These are phyloP conservation scores for Candida wancherniae DNA, from an alignment of 805 yeast genomes.

Conservation along the genomic window DNA sequence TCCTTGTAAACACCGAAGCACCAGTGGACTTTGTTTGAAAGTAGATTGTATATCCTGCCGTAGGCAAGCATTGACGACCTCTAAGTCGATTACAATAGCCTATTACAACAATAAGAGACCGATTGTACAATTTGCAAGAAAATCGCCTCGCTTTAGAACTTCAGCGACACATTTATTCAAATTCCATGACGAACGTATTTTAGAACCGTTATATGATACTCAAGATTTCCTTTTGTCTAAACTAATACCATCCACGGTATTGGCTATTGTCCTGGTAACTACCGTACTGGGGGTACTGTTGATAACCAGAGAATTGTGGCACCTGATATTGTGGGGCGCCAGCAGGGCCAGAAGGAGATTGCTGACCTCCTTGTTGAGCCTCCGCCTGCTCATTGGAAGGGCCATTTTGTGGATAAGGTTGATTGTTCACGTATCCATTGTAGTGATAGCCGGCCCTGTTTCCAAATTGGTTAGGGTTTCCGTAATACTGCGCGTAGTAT, in stretches of 20 bases:
- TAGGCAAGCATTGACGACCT: no score
- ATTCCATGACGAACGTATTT: no score
- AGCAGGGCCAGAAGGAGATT: conserved; percentile 13
- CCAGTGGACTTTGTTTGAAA: no score
- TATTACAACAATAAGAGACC: no score
- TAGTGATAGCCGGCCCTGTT: conserved; percentile 21
- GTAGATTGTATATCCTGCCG: no score
- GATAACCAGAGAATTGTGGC: conserved; percentile 44
- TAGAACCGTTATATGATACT: no score
- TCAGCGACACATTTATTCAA: no score
- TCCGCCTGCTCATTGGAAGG: conserved; percentile 16
- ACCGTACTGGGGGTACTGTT: conserved; percentile 44
- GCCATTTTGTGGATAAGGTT: conserved; percentile 16
- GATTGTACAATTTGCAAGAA: no score
- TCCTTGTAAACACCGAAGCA: no score
- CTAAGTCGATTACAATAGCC: no score
- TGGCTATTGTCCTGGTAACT: conserved; percentile 41
- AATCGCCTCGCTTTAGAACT: no score
- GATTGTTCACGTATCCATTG: conserved; percentile 18
- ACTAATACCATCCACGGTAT: conserved; percentile 44
- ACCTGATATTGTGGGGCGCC: conserved; percentile 27
- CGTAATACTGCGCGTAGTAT: conserved; percentile 17
- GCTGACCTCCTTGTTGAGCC: conserved; percentile 20
- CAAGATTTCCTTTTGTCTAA: no score
- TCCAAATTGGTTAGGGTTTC: conserved; percentile 18